A percentile compares a stretch with the other conserved stretches of the same genome.
phyloP scores from a whole-genome alignment of 1,139 yeast genomes.

The Yamadazyma atlantica region DNA sequence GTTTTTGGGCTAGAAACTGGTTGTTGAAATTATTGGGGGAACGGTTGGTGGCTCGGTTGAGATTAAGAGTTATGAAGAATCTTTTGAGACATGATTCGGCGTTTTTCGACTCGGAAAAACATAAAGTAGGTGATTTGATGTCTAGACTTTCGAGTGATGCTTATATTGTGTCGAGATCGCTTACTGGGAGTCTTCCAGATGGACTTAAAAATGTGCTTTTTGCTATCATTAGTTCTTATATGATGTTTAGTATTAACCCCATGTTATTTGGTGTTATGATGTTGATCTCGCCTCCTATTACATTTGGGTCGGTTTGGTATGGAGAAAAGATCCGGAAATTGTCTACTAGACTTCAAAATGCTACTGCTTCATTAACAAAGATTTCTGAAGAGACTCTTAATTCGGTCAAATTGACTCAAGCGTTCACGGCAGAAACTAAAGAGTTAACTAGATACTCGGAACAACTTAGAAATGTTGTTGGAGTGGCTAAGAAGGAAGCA shows the following conservation, averaged over 20 bases:
- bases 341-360: constrained; percentile 46
- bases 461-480: constrained; percentile 41
- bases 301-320: constrained; percentile 51
- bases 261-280: constrained; percentile 49
- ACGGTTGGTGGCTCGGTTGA: constrained; percentile 45
- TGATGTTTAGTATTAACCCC: constrained; percentile 50
- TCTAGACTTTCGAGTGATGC: constrained; percentile 56
- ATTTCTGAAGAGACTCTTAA: constrained; percentile 48
- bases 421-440: constrained; percentile 47
- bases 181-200: constrained; percentile 47
- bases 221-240: constrained; percentile 45
- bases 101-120: constrained; percentile 51
- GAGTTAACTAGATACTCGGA: constrained; percentile 42
- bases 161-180: constrained; percentile 48
- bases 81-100: constrained; percentile 51
- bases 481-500: constrained; percentile 47
- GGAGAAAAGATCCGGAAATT: constrained; percentile 47
- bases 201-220: constrained; percentile 48
- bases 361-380: constrained; percentile 48
- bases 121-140: constrained; percentile 57
- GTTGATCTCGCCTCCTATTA: constrained; percentile 53
- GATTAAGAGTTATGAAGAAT: constrained; percentile 49
- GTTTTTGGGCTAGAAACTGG: constrained; percentile 54
- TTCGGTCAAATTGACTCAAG: constrained; percentile 44
- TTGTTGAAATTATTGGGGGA: constrained; percentile 46